Percentiles rank a stretch among this genome's conserved stretches.
These are phyloP conservation scores for Teunomyces panamensis DNA, from an alignment of 805 yeast genomes.

Conservation along the genomic window DNA sequence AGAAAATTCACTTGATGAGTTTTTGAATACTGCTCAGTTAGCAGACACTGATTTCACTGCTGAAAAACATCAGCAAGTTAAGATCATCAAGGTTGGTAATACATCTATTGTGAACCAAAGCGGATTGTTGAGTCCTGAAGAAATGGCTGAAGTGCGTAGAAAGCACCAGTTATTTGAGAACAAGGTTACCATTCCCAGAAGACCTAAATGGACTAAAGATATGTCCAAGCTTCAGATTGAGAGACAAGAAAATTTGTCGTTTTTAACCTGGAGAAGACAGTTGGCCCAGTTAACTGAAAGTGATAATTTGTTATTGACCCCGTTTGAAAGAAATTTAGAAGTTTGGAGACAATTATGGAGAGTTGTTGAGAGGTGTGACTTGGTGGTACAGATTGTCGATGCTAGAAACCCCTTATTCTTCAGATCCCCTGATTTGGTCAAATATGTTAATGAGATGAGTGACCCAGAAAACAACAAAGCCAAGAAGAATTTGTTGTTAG, in stretches of 20 bases:
- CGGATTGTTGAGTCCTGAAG: conserved; percentile 61
- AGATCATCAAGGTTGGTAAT: conserved; percentile 73
- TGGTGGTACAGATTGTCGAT: conserved; percentile 95
- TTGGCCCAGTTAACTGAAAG: conserved; percentile 82
- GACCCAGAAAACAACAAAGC: conserved; percentile 47
- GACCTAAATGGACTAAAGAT: conserved; percentile 79
- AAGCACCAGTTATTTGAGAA: conserved; percentile 66
- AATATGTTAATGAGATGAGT: conserved; percentile 69
- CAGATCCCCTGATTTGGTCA: conserved; percentile 84
- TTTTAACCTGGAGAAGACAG: conserved; percentile 90
- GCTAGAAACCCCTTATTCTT: conserved; percentile 91
- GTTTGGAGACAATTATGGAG: conserved; percentile 99
- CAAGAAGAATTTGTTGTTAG: conserved; percentile 77
- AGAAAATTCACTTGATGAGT: conserved; percentile 90
- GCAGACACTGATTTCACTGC: conserved; percentile 97
- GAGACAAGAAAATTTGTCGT: conserved; percentile 83
- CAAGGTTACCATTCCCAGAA: conserved; percentile 82
- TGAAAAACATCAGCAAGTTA: conserved; percentile 77
- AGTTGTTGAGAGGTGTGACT: conserved; percentile 91
- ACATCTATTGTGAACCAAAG: conserved; percentile 38
- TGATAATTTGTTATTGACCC: conserved; percentile 84
- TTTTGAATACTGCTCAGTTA: conserved; percentile 89
- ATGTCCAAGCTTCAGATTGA: conserved; percentile 78
- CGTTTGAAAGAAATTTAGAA: conserved; percentile 94
- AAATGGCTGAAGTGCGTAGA: conserved; percentile 56